phyloP scores from a whole-genome alignment of 495 filamentous ascomycete genomes.

The Baudoinia panamericana region DNA sequence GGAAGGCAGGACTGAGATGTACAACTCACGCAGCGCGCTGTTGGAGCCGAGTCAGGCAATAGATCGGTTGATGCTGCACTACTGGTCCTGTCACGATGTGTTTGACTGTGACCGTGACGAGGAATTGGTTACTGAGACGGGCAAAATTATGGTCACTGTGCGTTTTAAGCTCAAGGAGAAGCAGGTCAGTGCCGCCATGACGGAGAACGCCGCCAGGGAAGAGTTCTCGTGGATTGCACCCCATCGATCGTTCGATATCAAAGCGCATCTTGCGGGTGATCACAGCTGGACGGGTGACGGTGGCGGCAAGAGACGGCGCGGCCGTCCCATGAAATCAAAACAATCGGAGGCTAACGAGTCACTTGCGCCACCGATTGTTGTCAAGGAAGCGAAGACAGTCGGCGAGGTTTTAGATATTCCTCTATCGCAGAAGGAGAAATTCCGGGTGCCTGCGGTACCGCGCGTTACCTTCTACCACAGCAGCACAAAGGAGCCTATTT shows the following conservation, averaged over 20 bases:
- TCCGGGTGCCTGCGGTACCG: constrained; percentile 2
- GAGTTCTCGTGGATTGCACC: constrained; percentile 15
- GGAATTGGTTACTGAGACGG: not conserved
- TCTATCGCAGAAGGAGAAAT: not conserved
- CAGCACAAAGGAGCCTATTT: constrained; percentile 18
- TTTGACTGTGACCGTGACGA: too few species aligned
- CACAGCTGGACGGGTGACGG: constrained; percentile 8
- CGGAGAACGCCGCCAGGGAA: not conserved
- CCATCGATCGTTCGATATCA: constrained; percentile 12
- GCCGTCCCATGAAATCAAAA: not conserved
- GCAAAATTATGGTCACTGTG: constrained; percentile 1
- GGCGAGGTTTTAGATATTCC: constrained; percentile 6
- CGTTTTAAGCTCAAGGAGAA: not conserved
- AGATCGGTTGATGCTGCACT: constrained; percentile 3
- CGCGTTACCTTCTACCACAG: constrained; percentile 24
- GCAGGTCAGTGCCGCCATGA: not conserved
- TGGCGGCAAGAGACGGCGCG: not conserved
- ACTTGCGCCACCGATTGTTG: not conserved
- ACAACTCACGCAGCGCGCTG: not conserved
- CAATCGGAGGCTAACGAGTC: not conserved
- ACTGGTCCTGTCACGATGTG: not conserved
- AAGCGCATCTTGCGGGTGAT: constrained; percentile 7
- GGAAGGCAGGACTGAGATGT: not conserved
- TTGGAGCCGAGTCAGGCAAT: not conserved
- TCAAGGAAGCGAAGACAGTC: not conserved